These are phyloP conservation scores for Lanmaoa rubissima DNA, from an alignment of 768 basidiomycete genomes.

Conservation along the genomic window DNA sequence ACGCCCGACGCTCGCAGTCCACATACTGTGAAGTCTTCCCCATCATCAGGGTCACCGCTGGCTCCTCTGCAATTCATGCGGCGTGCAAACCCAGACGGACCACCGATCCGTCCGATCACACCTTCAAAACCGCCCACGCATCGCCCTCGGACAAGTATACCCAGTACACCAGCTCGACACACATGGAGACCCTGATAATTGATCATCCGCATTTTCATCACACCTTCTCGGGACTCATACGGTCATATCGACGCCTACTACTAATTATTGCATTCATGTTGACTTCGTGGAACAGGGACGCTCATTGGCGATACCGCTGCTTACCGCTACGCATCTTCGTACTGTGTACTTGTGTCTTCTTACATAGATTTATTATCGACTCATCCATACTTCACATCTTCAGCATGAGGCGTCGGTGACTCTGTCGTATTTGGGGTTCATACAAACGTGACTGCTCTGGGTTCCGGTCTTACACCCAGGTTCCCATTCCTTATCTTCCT, in stretches of 20 bases:
- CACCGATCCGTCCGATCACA: slow-evolving; percentile 53
- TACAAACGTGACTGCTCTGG: no score
- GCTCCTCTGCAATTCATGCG: slow-evolving; percentile 84
- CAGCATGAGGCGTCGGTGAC: no score
- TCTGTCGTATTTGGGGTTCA: no score
- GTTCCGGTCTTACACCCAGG: no score
- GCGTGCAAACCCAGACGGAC: slow-evolving; percentile 63
- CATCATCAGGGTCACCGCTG: slow-evolving; percentile 68
- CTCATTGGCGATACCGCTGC: slow-evolving; percentile 20
- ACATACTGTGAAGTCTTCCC: slow-evolving; percentile 47
- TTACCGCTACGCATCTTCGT: slow-evolving; percentile 21
- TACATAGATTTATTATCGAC: slow-evolving; percentile 15
- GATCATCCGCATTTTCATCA: slow-evolving; percentile 14
- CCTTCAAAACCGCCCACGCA: slow-evolving; percentile 60
- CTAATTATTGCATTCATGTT: slow-evolving; percentile 33
- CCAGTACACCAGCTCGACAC: slow-evolving; percentile 48
- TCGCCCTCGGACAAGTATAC: slow-evolving; percentile 41
- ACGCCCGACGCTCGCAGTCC: slow-evolving; percentile 48
- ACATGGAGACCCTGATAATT: slow-evolving; percentile 62
- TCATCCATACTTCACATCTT: neutral
- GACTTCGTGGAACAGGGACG: slow-evolving; percentile 27
- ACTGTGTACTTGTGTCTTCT: slow-evolving; percentile 29
- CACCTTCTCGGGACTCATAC: slow-evolving; percentile 20
- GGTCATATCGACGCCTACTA: slow-evolving; percentile 13
- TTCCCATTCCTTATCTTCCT: no score